Evolutionary conservation across 2,329 filamentous ascomycete species (phyloP), one percentile per base, ranked within the genome.

Genomic region (Metarhizium album): DNA sequence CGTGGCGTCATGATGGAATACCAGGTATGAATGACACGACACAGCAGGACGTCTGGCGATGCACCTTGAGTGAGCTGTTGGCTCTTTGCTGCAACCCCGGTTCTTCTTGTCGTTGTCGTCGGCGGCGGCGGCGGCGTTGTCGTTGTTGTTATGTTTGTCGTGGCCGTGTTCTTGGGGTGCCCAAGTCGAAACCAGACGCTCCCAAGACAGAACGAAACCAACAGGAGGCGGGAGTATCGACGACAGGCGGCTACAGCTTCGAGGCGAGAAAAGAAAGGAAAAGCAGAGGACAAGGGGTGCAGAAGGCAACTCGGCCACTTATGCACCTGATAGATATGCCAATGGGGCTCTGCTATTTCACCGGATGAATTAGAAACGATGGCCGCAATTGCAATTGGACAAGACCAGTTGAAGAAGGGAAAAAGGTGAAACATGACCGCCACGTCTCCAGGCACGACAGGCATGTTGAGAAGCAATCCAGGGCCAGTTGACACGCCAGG

Each of bases 381-480:
- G 37, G 14, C n/a, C n/a, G 16, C 7, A 20, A 16, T 40, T 4
- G 18, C 37, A 27, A 27, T 45, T 20, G 20, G 42, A 27, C 16
- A 20, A 9, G n/a, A 20, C 37, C 14, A 18, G 24, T 5, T 22
- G 16, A 33, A 46, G 24, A 22, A n/a, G 42, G 20, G 27, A 18
- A 37, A 20, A 42, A 40, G 46, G 40, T 52, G 46, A 52, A 48
- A 52, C 40, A 48, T 29, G 40, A 31, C 46, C 48, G 46, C 35
- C 22, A 35, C 45, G 45, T 23, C 22, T 43, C 11, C 20, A 24
- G 40, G 40, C 40, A 43, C 22, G 22, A 16, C 40, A 43, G 22
- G 40, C 40, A 24, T 31, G 42, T 18, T 46, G 23, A 46, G 22
- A 6, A 24, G 31, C 46, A 27, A 18, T 33, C 5, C 24, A 18